Conservation (phyloP, 202 grass and related monocot species). For the Panicum hallii region DNA sequence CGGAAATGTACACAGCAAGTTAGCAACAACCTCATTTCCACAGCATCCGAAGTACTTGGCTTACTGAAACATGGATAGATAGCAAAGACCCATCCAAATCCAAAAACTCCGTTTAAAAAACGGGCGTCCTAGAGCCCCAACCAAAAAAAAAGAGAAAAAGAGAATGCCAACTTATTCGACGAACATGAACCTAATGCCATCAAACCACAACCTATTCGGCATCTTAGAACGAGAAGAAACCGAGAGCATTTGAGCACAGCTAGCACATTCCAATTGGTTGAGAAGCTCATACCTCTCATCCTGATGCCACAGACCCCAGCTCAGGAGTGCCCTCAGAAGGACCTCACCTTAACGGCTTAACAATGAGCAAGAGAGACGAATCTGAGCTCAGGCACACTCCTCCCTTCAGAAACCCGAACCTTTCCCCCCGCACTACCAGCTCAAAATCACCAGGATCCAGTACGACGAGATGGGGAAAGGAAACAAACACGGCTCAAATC, state of each 20-base stretch:
- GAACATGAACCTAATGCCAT: neutral
- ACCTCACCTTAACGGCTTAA: neutral
- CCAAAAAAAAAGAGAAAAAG: neutral
- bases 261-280: neutral
- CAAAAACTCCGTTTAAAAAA: neutral
- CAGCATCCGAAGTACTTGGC: neutral
- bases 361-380: neutral
- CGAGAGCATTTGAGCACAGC: neutral
- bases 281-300: conserved; percentile 24
- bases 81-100: neutral
- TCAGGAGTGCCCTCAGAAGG: neutral
- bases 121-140: neutral
- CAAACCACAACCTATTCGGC: neutral
- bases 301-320: neutral
- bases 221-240: neutral
- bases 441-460: neutral
- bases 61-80: neutral
- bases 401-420: neutral
- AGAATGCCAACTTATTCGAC: neutral
- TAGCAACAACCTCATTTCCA: neutral
- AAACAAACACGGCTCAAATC: neutral
- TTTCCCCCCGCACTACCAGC: neutral
- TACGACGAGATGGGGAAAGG: neutral
- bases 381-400: conserved; percentile 11
- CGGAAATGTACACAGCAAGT: neutral